phyloP scores from a whole-genome alignment of 2,329 filamentous ascomycete species.

The Metarhizium album region DNA sequence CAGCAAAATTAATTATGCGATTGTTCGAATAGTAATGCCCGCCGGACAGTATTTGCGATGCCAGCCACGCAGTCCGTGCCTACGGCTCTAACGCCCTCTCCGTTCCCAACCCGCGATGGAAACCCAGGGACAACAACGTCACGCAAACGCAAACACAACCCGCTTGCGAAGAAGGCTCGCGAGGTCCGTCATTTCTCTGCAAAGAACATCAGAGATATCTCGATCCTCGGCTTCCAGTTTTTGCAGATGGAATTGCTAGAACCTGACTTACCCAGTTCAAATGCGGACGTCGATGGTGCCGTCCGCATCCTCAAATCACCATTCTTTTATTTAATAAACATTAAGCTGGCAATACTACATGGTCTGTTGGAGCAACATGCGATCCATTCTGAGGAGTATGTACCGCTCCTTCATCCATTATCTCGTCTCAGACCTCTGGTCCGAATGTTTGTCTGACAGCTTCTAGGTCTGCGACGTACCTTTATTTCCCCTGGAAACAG shows the following conservation, averaged over 20 bases:
- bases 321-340: not conserved
- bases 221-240: not conserved
- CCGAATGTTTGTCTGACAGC: not conserved
- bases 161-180: not conserved
- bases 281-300: not conserved
- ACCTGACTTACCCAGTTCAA: not conserved
- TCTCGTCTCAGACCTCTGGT: not conserved
- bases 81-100: not conserved
- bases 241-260: not conserved
- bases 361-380: not conserved
- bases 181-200: not conserved
- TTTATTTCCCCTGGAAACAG: not conserved
- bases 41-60: not conserved
- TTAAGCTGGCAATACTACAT: not conserved
- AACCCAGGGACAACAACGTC: not conserved
- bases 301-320: not conserved
- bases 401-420: not conserved
- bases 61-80: not conserved
- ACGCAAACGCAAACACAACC: not conserved
- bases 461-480: not conserved
- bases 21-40: not conserved
- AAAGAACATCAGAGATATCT: not conserved
- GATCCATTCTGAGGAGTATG: not conserved
- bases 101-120: not conserved
- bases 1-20: not conserved